Evolutionary conservation across 129 eudicot species (phyloP).

Genomic region (Chrysanthemum makinoi): DNA sequence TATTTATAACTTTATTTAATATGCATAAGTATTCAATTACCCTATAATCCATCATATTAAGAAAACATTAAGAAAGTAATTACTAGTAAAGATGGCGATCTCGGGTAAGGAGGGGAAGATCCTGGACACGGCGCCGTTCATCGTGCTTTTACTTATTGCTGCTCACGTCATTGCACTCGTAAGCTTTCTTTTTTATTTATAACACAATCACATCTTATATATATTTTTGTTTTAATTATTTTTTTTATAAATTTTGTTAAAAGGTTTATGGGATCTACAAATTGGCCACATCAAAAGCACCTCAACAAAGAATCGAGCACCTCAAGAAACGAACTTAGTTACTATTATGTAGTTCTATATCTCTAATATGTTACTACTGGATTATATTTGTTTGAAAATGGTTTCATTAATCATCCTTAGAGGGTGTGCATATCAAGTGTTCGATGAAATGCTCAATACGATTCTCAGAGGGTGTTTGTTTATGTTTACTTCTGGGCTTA

Average conservation of each 20-base stretch:
- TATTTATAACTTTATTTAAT: too few relatives aligned
- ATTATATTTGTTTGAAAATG: too few relatives aligned
- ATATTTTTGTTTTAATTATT: background rate
- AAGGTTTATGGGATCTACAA: conserved; percentile 36
- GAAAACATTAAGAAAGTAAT: too few relatives aligned
- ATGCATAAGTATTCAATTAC: too few relatives aligned
- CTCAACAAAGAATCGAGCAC: conserved; percentile 15
- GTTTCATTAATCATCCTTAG: too few relatives aligned
- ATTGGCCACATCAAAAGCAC: conserved; percentile 32
- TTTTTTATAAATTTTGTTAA: background rate
- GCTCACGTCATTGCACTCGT: conserved; percentile 32
- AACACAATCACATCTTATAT: background rate
- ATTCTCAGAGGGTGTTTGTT: background rate
- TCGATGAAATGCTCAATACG: too few relatives aligned
- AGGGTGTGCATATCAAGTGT: too few relatives aligned
- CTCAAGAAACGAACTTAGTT: conserved; percentile 29
- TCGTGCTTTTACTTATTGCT: conserved; percentile 29
- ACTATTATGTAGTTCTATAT: background rate
- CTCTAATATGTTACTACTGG: background rate
- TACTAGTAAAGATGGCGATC: too few relatives aligned
- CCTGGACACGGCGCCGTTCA: conserved; percentile 28
- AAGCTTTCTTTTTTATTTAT: background rate
- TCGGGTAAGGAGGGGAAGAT: conserved; percentile 17
- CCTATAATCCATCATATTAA: too few relatives aligned
- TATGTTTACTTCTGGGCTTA: background rate